A percentile compares a stretch with the other conserved stretches of the same genome.
phyloP scores from a whole-genome alignment of 768 basidiomycete species.

The Solioccasus polychromus region DNA sequence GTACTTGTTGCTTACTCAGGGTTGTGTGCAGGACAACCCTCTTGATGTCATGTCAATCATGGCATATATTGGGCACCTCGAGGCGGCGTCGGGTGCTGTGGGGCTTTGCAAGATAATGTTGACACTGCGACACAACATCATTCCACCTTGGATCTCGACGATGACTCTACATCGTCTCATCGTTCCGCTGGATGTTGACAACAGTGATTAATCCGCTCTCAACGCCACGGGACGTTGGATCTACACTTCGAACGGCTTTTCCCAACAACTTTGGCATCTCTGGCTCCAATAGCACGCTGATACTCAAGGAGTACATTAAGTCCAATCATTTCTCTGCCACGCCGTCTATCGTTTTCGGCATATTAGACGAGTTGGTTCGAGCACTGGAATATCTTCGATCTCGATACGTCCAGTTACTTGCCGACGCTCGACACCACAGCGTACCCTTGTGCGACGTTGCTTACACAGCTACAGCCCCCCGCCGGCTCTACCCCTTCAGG shows the following conservation, averaged over 20 bases:
- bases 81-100: slow-evolving; percentile 72
- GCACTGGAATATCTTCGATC: slow-evolving; percentile 48
- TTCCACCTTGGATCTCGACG: slow-evolving; percentile 62
- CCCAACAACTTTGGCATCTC: slow-evolving; percentile 77
- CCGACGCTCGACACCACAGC: slow-evolving; percentile 22
- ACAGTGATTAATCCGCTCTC: slow-evolving; percentile 43
- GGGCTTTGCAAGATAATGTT: slow-evolving; percentile 69
- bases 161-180: slow-evolving; percentile 56
- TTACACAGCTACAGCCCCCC: slow-evolving; percentile 66
- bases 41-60: slow-evolving; percentile 70
- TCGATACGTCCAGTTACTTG: slow-evolving; percentile 49
- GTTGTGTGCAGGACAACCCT: slow-evolving; percentile 43
- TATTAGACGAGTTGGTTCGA: slow-evolving; percentile 55
- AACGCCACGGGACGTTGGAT: slow-evolving; percentile 41
- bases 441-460: slow-evolving; percentile 49
- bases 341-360: slow-evolving; percentile 45
- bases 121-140: slow-evolving; percentile 55
- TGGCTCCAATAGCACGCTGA: slow-evolving; percentile 62
- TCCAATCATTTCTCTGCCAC: neutral
- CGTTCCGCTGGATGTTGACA: slow-evolving; percentile 42
- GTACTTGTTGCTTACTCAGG: slow-evolving; percentile 50
- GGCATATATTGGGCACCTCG: slow-evolving; percentile 72
- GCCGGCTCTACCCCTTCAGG: slow-evolving; percentile 53
- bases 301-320: slow-evolving; percentile 50
- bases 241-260: slow-evolving; percentile 47